These are phyloP conservation scores for Auricularia sp. DNA, from an alignment of 768 basidiomycete species.

Conservation along the genomic window DNA sequence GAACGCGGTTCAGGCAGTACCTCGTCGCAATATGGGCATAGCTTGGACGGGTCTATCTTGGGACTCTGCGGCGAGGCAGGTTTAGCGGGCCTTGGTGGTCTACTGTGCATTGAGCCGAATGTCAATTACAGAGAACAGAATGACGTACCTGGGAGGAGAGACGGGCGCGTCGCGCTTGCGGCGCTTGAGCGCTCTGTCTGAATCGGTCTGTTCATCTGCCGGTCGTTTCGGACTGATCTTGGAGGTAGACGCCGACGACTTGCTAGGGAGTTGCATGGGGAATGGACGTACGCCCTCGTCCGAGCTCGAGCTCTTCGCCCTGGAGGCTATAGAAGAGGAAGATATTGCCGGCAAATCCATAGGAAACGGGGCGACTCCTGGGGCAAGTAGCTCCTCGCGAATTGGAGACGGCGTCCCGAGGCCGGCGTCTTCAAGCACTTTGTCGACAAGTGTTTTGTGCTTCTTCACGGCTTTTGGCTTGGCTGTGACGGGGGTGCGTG, in stretches of 20 bases:
- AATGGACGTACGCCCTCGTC: neutral
- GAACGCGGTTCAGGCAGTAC: constrained; percentile 55
- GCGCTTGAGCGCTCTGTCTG: neutral
- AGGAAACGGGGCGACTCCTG: neutral
- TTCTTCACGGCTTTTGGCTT: no score
- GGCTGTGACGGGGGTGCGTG: no score
- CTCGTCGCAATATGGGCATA: constrained; percentile 79
- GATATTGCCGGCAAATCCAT: neutral
- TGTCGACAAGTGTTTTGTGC: neutral
- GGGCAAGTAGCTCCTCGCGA: neutral
- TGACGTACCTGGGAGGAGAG: no score
- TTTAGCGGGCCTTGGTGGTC: no score
- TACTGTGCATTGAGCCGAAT: no score
- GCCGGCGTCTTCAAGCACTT: neutral
- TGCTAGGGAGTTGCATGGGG: neutral
- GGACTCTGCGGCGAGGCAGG: no score
- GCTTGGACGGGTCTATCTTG: constrained; percentile 45
- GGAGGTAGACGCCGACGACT: neutral
- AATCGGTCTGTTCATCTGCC: neutral
- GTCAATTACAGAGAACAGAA: no score
- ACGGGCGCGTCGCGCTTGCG: neutral
- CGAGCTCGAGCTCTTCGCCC: neutral
- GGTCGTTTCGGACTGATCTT: neutral
- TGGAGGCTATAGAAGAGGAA: neutral
- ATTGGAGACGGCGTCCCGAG: neutral